Evolutionary conservation across 164 flowering plant species (phyloP).

Genomic region (Sextonia rubra): DNA sequence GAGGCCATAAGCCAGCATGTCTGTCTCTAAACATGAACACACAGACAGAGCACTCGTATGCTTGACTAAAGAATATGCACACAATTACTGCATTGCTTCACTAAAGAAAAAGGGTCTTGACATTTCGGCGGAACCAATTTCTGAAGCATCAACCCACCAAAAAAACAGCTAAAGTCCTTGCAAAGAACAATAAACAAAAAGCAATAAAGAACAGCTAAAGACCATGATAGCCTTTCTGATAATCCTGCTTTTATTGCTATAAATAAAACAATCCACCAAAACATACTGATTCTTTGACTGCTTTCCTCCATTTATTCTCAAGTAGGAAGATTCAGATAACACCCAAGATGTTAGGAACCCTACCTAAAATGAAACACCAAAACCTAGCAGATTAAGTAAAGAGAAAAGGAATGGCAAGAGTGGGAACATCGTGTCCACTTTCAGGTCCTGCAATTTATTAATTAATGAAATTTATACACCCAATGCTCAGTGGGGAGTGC

Average conservation of each 20-base stretch:
- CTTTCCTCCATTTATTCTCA: neutral
- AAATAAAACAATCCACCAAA: neutral
- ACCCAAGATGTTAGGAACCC: neutral
- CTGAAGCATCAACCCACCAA: no score
- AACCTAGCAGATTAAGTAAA: neutral
- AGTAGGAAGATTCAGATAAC: neutral
- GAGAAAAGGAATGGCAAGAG: neutral
- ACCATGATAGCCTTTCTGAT: neutral
- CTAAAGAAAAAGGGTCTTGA: no score
- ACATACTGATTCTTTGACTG: neutral
- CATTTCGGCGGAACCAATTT: no score
- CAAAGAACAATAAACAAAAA: neutral
- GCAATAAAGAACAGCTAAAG: neutral
- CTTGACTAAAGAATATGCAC: no score
- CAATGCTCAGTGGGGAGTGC: neutral
- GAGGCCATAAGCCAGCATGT: no score
- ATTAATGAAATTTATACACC: no score
- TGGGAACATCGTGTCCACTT: neutral
- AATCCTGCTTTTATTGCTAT: slow-evolving; percentile 1
- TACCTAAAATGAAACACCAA: neutral
- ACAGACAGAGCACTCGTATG: no score
- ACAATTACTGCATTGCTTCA: no score
- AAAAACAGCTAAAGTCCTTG: no score
- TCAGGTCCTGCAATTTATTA: neutral
- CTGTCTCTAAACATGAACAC: no score